phyloP scores from a whole-genome alignment of 192 early-diverging fungal genomes.

The Rhizoclosmatium globosum region DNA sequence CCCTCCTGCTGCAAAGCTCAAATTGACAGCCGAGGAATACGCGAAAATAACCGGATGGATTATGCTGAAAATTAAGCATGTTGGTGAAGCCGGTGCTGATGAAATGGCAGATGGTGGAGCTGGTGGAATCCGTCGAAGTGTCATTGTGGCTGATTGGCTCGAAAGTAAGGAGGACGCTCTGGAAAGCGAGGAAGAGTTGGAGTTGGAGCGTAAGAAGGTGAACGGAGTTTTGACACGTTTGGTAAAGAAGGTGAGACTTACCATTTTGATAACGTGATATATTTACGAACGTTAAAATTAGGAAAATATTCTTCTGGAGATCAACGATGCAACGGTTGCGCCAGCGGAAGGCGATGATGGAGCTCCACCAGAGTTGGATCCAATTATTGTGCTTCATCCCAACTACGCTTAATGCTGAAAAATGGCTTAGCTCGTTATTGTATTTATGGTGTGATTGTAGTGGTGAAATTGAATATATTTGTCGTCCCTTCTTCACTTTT shows the following conservation, averaged over 20 bases:
- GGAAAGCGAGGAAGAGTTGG: conserved; percentile 67
- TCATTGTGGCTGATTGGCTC: conserved; percentile 78
- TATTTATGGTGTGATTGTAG: too few species aligned
- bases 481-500: too few species aligned
- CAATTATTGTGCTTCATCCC: conserved; percentile 58
- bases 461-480: too few species aligned
- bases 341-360: conserved; percentile 18
- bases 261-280: not conserved
- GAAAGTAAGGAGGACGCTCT: conserved; percentile 67
- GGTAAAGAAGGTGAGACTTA: conserved; percentile 62
- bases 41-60: conserved; percentile 54
- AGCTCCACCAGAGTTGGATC: conserved; percentile 34
- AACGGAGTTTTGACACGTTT: conserved; percentile 74
- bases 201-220: conserved; percentile 65
- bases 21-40: conserved; percentile 56
- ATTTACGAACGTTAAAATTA: not conserved
- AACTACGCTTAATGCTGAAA: conserved; percentile 39
- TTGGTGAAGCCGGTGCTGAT: not conserved
- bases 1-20: conserved; percentile 31
- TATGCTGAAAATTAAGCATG: conserved; percentile 40
- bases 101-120: not conserved
- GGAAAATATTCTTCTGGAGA: conserved; percentile 51
- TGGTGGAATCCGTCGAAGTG: conserved; percentile 56
- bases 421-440: not conserved
- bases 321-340: conserved; percentile 44